Percentiles rank a stretch among this genome's conserved stretches.
Evolutionary conservation across 2,329 filamentous ascomycete genomes (phyloP).

Genomic region (Ophiostoma populinum): DNA sequence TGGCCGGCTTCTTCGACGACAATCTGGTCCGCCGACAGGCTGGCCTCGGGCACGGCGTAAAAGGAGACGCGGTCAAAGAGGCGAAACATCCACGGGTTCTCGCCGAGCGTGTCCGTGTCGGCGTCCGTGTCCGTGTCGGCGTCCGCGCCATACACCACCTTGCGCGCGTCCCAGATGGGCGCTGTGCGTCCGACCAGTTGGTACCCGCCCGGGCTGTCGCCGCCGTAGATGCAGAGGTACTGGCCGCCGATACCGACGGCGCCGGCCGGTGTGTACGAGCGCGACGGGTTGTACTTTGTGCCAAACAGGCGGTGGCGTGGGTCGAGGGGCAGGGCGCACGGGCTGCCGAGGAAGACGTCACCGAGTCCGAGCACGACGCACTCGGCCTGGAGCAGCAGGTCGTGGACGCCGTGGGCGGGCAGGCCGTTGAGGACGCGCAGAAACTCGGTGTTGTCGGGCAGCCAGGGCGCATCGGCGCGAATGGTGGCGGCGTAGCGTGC

Average conservation of each 20-base stretch:
- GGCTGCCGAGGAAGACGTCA: slow-evolving; percentile 16
- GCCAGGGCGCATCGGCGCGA: slow-evolving; percentile 35
- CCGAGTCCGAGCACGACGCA: slow-evolving; percentile 14
- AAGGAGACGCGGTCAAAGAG: slow-evolving; percentile 20
- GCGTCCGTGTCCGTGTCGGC: background rate
- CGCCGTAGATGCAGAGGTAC: slow-evolving; percentile 20
- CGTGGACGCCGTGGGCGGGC: slow-evolving; percentile 7
- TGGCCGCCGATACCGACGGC: slow-evolving; percentile 21
- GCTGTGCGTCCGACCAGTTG: slow-evolving; percentile 16
- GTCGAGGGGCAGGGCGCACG: slow-evolving; percentile 11
- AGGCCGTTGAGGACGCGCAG: slow-evolving; percentile 16
- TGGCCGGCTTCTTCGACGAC: background rate
- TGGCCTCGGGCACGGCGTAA: slow-evolving; percentile 16
- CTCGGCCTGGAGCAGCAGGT: slow-evolving; percentile 11
- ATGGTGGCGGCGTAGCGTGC: slow-evolving; percentile 39
- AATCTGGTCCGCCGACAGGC: slow-evolving; percentile 13
- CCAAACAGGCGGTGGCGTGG: slow-evolving; percentile 12
- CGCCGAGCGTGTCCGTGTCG: slow-evolving; percentile 1
- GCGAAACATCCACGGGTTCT: slow-evolving; percentile 20
- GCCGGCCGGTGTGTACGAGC: slow-evolving; percentile 20
- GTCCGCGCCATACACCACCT: background rate
- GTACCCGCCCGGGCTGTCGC: slow-evolving; percentile 23
- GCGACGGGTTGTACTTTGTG: slow-evolving; percentile 19
- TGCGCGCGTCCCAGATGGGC: background rate
- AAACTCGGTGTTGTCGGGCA: slow-evolving; percentile 29